A percentile compares a stretch with the other conserved stretches of the same genome.
Evolutionary conservation across 2,329 filamentous ascomycete genomes (phyloP).

Genomic region (Coniochaeta sp.): DNA sequence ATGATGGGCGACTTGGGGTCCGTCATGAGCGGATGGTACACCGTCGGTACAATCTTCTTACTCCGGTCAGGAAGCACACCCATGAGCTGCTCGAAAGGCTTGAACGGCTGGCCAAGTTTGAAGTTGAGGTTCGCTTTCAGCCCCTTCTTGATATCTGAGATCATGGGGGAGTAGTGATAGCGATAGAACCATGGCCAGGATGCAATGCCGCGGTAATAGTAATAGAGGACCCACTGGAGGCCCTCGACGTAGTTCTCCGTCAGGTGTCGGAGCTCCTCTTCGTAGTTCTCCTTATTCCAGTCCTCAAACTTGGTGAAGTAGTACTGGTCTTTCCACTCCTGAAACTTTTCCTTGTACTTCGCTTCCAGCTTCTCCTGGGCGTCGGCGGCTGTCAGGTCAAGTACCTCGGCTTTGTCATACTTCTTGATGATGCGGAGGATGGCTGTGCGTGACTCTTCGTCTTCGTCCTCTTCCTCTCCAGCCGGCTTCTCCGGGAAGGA

Average conservation of each 20-base stretch:
- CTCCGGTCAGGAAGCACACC: conserved; percentile 94
- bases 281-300: conserved; percentile 75
- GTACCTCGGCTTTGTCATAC: conserved; percentile 83
- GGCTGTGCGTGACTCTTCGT: conserved; percentile 78
- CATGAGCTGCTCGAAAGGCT: conserved; percentile 94
- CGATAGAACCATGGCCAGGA: conserved; percentile 98
- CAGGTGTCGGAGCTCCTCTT: conserved; percentile 66
- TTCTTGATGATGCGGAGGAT: conserved; percentile 78
- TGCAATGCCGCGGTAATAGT: conserved; percentile 94
- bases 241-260: conserved; percentile 97
- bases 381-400: conserved; percentile 73
- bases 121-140: conserved; percentile 84
- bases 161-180: conserved; percentile 97
- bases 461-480: conserved; percentile 64
- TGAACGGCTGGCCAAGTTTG: conserved; percentile 88
- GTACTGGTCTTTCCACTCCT: conserved; percentile 90
- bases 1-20: conserved; percentile 84
- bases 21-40: conserved; percentile 92
- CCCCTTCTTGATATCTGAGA: conserved; percentile 81
- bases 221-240: conserved; percentile 94
- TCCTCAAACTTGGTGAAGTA: conserved; percentile 72
- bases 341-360: conserved; percentile 85
- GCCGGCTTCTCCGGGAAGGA: conserved; percentile 42
- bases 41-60: conserved; percentile 85
- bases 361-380: conserved; percentile 70